phyloP scores from a whole-genome alignment of 441 rosid genomes.

The Rhodomyrtus psidioides region DNA sequence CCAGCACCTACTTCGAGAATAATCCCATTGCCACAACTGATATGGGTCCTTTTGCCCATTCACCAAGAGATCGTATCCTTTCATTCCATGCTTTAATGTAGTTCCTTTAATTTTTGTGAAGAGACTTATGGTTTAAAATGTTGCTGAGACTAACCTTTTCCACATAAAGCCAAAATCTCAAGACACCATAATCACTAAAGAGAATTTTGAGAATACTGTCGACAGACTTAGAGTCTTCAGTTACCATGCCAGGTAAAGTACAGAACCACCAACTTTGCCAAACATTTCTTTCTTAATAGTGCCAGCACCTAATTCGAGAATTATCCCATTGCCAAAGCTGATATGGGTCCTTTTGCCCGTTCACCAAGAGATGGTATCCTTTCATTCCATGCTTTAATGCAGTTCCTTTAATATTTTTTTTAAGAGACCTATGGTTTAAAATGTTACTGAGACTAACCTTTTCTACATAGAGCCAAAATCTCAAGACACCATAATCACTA shows the following conservation, averaged over 20 bases:
- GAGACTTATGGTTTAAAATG: not conserved
- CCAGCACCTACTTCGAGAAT: not conserved
- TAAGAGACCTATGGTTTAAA: not conserved
- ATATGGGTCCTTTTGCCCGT: not conserved
- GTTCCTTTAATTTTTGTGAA: not conserved
- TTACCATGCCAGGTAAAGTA: not conserved
- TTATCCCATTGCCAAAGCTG: not conserved
- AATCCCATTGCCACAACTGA: not conserved
- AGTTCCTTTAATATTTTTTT: not conserved
- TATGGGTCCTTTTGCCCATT: not conserved
- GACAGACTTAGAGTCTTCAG: too few relatives aligned
- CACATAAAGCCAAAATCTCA: too few relatives aligned
- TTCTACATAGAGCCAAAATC: too few relatives aligned
- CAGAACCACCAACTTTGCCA: not conserved
- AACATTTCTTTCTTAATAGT: not conserved
- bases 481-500: too few relatives aligned
- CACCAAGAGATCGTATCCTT: not conserved
- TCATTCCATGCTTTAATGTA: not conserved
- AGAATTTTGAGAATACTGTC: too few relatives aligned
- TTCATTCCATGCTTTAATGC: not conserved
- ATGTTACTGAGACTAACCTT: not conserved
- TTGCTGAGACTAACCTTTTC: not conserved
- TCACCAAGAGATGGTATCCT: not conserved
- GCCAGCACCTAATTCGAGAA: not conserved
- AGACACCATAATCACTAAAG: too few relatives aligned